A percentile compares a stretch with the other conserved stretches of the same genome.
Evolutionary conservation across 257 asterid species (phyloP).

Genomic region (Ballota nigra): DNA sequence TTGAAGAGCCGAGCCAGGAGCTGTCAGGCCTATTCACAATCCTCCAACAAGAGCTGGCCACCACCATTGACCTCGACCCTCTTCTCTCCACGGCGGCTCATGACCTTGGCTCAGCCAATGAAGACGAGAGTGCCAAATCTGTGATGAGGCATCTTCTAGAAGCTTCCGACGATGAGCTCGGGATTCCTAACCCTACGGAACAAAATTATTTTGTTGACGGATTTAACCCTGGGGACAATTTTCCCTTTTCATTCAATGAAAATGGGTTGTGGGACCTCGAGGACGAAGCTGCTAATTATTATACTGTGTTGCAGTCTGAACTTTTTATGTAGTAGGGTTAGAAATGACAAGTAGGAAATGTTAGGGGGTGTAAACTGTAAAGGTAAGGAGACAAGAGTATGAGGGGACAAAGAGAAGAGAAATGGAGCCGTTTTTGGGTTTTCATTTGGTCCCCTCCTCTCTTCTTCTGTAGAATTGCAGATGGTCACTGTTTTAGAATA

Average conservation of each 20-base stretch:
- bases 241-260: conserved; percentile 11
- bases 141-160: conserved; percentile 75
- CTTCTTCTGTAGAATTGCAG: conserved; percentile 23
- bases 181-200: conserved; percentile 43
- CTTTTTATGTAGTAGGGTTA: conserved; percentile 50
- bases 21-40: conserved; percentile 57
- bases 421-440: conserved; percentile 28
- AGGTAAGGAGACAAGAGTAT: not conserved
- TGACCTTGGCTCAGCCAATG: conserved; percentile 24
- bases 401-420: conserved; percentile 11
- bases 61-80: conserved; percentile 22
- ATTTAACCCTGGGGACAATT: not conserved
- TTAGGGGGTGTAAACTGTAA: conserved; percentile 28
- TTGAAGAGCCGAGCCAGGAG: conserved; percentile 39
- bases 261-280: conserved; percentile 57
- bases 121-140: conserved; percentile 38
- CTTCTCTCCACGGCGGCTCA: conserved; percentile 22
- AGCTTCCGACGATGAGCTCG: conserved; percentile 70
- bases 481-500: not conserved
- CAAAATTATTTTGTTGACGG: conserved; percentile 6
- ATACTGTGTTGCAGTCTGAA: conserved; percentile 42
- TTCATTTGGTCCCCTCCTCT: conserved; percentile 33
- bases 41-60: conserved; percentile 56
- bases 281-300: conserved; percentile 57
- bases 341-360: conserved; percentile 23